These are phyloP conservation scores for Cyclocybe aegerita DNA, from an alignment of 768 basidiomycete species.

Conservation along the genomic window DNA sequence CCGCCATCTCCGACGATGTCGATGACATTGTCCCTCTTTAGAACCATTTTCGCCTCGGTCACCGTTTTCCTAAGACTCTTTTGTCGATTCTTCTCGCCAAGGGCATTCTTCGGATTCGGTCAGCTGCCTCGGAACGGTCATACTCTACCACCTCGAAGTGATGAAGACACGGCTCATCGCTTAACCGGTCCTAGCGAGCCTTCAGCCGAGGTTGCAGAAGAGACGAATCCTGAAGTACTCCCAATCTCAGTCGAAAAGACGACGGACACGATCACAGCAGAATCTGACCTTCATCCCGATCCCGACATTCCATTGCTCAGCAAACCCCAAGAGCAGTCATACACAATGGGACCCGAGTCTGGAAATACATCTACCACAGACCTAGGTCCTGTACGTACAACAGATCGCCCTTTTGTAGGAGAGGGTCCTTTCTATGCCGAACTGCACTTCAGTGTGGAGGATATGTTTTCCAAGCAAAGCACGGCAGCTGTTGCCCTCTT, in stretches of 20 bases:
- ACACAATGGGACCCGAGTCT: no score
- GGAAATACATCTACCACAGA: no score
- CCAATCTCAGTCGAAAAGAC: no score
- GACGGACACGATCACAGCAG: no score
- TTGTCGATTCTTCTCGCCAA: conserved; percentile 1
- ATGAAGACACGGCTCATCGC: neutral
- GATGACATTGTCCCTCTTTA: neutral
- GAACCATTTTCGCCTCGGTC: conserved; percentile 4
- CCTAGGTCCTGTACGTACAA: conserved; percentile 1
- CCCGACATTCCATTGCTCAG: neutral
- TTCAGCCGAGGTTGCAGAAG: no score
- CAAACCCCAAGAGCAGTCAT: no score
- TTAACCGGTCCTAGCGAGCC: neutral
- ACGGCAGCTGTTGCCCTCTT: neutral
- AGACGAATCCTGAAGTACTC: no score
- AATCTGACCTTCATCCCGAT: neutral
- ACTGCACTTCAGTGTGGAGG: neutral
- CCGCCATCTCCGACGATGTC: neutral
- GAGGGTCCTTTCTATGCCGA: neutral
- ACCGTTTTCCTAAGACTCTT: conserved; percentile 3
- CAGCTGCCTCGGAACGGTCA: neutral
- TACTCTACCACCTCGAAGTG: neutral
- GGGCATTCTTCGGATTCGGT: neutral
- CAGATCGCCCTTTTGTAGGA: neutral
- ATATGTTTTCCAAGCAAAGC: neutral